phyloP scores from a whole-genome alignment of 192 early-diverging fungal species.

The Spizellomyces sp. region DNA sequence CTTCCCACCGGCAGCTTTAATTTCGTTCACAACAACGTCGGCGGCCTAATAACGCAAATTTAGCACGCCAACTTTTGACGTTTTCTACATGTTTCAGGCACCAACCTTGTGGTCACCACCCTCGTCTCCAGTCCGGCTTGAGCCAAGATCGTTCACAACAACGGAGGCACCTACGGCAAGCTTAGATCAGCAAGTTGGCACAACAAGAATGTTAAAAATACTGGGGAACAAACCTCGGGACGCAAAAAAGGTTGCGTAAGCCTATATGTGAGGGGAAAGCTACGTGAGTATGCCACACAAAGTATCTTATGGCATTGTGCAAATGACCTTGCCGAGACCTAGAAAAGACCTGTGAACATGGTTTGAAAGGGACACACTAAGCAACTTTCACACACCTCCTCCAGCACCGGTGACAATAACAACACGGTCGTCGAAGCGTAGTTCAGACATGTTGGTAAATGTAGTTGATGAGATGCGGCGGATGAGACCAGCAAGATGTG shows the following conservation, averaged over 20 bases:
- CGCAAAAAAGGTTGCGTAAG: conserved; percentile 91
- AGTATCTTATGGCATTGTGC: neutral
- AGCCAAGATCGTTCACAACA: conserved; percentile 96
- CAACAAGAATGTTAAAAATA: neutral
- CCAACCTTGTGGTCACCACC: conserved; percentile 55
- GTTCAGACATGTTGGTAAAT: conserved; percentile 30
- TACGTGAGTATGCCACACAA: neutral
- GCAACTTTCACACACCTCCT: conserved; percentile 64
- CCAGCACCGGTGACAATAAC: conserved; percentile 97
- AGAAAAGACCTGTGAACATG: conserved; percentile 8
- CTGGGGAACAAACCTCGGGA: conserved; percentile 51
- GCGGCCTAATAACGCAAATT: conserved; percentile 60
- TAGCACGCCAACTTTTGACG: neutral
- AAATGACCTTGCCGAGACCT: conserved; percentile 54
- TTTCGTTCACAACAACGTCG: conserved; percentile 94
- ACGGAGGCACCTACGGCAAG: conserved; percentile 74
- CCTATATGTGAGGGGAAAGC: conserved; percentile 39
- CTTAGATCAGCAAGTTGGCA: neutral
- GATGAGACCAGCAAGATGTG: no score
- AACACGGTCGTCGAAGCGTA: conserved; percentile 62
- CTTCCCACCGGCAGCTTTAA: conserved; percentile 80
- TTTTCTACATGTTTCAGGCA: neutral
- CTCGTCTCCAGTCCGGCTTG: conserved; percentile 75
- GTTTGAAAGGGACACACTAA: neutral
- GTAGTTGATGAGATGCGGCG: no score